Conservation (phyloP, 208 protist genomes). For the Crithidia mellificae region DNA sequence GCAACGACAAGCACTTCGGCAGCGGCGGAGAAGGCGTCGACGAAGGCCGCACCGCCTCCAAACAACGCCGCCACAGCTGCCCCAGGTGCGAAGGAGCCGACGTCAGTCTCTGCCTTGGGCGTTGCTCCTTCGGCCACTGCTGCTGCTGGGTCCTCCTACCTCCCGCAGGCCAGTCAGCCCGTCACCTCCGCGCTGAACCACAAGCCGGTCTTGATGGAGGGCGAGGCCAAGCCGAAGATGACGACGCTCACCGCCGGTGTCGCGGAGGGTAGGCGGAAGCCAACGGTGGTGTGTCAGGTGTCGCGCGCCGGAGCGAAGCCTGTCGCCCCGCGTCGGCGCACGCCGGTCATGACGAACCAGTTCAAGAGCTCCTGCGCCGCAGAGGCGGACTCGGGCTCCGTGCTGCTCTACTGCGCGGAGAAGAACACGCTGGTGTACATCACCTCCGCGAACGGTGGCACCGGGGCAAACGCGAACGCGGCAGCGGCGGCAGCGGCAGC, state of each 20-base stretch:
- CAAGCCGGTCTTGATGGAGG: constrained; percentile 18
- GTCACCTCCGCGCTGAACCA: constrained; percentile 21
- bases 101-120: too few species aligned
- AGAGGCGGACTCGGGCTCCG: constrained; percentile 33
- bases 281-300: constrained; percentile 20
- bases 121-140: not conserved
- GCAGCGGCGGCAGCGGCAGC: not conserved
- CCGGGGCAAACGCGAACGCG: too few species aligned
- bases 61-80: not conserved
- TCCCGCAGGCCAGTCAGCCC: constrained; percentile 3
- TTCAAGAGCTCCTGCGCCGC: constrained; percentile 60
- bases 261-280: constrained; percentile 5
- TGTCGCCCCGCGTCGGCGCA: constrained; percentile 14
- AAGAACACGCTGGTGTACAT: constrained; percentile 60
- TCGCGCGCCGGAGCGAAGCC: constrained; percentile 11
- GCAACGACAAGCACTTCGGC: too few species aligned
- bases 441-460: constrained; percentile 16
- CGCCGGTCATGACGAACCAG: constrained; percentile 50
- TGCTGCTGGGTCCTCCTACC: not conserved
- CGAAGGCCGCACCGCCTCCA: not conserved
- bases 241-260: not conserved
- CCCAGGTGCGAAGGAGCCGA: not conserved
- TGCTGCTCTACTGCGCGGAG: constrained; percentile 54
- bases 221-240: constrained; percentile 1
- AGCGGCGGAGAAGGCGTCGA: too few species aligned